A percentile compares a stretch with the other conserved stretches of the same genome.
phyloP scores from a whole-genome alignment of 495 filamentous ascomycete species.

The Staphylotrichum longicolle region DNA sequence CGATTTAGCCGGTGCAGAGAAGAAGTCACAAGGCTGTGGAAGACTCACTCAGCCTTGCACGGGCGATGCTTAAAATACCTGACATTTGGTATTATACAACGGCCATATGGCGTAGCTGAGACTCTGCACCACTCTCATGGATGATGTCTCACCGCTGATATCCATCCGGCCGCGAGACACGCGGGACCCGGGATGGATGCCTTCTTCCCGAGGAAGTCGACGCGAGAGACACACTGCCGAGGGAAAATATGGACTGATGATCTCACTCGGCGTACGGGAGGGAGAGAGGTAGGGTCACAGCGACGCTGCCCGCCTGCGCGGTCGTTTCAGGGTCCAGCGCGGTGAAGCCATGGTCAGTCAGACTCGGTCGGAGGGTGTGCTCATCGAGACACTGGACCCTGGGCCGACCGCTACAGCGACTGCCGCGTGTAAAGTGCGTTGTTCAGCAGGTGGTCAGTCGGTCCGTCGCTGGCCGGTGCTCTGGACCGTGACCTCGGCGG shows the following conservation, averaged over 20 bases:
- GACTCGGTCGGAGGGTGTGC: conserved; percentile 11
- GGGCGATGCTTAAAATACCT: conserved; percentile 3
- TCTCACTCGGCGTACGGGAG: conserved; percentile 6
- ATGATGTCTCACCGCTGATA: conserved; percentile 4
- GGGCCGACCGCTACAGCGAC: conserved; percentile 13
- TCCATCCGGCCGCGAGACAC: conserved; percentile 2
- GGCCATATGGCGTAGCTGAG: background rate
- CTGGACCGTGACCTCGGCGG: background rate
- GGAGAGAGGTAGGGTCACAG: conserved; percentile 5
- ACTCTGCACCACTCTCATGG: background rate
- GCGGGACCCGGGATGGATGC: conserved; percentile 9
- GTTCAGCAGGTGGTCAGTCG: conserved; percentile 12
- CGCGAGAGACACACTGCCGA: background rate
- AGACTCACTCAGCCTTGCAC: conserved; percentile 8
- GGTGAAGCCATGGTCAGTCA: background rate
- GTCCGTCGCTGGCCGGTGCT: conserved; percentile 5
- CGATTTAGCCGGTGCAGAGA: conserved; percentile 9
- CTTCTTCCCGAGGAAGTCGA: background rate
- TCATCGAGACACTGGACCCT: conserved; percentile 23
- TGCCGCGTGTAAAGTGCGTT: conserved; percentile 21
- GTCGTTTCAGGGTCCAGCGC: conserved; percentile 21
- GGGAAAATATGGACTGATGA: conserved; percentile 1
- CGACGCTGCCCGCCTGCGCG: background rate
- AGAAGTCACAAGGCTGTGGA: background rate
- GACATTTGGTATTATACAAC: background rate